Percentiles rank a stretch among this genome's conserved stretches.
phyloP scores from a whole-genome alignment of 2,329 filamentous ascomycete species.

The Paraphoma chrysanthemicola region DNA sequence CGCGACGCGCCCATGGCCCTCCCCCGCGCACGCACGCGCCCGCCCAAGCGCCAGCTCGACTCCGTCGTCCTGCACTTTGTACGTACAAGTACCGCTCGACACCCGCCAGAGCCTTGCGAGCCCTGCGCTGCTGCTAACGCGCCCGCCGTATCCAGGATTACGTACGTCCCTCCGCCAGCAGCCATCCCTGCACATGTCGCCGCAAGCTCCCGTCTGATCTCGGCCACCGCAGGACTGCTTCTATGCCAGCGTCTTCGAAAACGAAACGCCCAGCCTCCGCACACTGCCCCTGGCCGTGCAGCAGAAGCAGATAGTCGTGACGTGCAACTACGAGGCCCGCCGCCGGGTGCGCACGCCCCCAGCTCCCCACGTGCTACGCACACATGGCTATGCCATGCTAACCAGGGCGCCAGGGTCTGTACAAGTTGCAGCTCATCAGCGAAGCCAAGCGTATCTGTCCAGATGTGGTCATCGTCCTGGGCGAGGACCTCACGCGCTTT shows the following conservation, averaged over 20 bases:
- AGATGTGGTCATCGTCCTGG: constrained; percentile 81
- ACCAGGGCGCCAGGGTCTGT: constrained; percentile 57
- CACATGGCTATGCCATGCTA: constrained; percentile 12
- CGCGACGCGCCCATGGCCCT: background rate
- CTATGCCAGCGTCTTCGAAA: constrained; percentile 90
- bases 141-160: constrained; percentile 36
- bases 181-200: no score
- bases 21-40: background rate
- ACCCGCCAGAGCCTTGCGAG: no score
- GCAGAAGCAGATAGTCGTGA: constrained; percentile 82
- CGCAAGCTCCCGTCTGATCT: background rate
- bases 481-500: constrained; percentile 77
- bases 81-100: constrained; percentile 36
- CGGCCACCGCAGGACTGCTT: constrained; percentile 73
- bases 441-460: constrained; percentile 83
- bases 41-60: constrained; percentile 35
- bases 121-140: constrained; percentile 32
- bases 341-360: constrained; percentile 54
- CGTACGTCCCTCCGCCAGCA: constrained; percentile 23
- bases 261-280: constrained; percentile 76
- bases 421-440: constrained; percentile 84
- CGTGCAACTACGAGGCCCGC: constrained; percentile 84
- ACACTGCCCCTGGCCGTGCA: constrained; percentile 80
- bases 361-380: background rate
- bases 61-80: constrained; percentile 85